Conservation (phyloP, 2,329 filamentous ascomycete species). For the Chalara sp. region DNA sequence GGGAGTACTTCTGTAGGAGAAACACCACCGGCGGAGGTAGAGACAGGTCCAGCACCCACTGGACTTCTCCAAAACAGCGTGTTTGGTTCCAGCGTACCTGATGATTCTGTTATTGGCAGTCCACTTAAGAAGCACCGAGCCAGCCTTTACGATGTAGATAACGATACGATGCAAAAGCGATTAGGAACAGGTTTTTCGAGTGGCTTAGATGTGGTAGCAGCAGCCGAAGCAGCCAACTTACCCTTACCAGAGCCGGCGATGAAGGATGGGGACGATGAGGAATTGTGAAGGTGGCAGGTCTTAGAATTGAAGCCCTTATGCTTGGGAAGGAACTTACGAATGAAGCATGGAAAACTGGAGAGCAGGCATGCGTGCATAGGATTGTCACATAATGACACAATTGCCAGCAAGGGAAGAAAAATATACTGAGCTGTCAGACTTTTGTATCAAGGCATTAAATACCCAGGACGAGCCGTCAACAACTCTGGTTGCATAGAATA, state of each 20-base stretch:
- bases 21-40: constrained; percentile 35
- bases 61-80: constrained; percentile 27
- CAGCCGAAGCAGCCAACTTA: constrained; percentile 23
- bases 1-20: constrained; percentile 33
- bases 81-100: constrained; percentile 36
- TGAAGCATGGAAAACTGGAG: too few relatives aligned
- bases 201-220: constrained; percentile 18
- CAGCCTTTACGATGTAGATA: constrained; percentile 45
- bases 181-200: constrained; percentile 17
- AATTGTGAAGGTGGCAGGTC: constrained; percentile 7
- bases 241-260: constrained; percentile 16
- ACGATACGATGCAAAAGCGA: constrained; percentile 27
- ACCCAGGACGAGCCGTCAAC: too few relatives aligned
- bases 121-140: constrained; percentile 71
- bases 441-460: too few relatives aligned
- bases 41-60: constrained; percentile 26
- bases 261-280: constrained; percentile 17
- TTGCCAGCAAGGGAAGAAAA: too few relatives aligned
- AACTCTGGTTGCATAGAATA: too few relatives aligned
- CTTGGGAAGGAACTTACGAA: too few relatives aligned
- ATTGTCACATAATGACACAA: too few relatives aligned
- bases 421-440: too few relatives aligned
- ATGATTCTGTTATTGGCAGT: constrained; percentile 52
- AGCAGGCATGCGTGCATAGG: too few relatives aligned
- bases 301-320: not conserved